Evolutionary conservation across 1,139 yeast species (phyloP).

Genomic region (Scheffersomyces titani): DNA sequence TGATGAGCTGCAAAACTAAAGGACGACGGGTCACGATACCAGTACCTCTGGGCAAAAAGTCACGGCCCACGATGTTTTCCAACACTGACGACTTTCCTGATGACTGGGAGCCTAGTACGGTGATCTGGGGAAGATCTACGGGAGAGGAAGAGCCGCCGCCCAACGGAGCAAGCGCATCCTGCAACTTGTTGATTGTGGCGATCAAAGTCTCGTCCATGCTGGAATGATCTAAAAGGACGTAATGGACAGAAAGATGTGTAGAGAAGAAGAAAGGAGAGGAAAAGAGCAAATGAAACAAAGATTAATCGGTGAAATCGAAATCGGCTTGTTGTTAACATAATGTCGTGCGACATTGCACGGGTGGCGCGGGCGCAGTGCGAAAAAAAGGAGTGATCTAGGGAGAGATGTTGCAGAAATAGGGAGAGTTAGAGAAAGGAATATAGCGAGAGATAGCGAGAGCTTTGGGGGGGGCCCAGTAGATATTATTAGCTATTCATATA

Average conservation of each 20-base stretch:
- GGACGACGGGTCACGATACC: conserved; percentile 97
- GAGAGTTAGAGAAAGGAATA: neutral
- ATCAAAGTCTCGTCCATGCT: conserved; percentile 88
- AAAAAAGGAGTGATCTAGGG: neutral
- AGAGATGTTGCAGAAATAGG: neutral
- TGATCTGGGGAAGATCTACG: conserved; percentile 91
- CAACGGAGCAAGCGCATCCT: conserved; percentile 91
- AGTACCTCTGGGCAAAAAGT: conserved; percentile 92
- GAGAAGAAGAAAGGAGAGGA: neutral
- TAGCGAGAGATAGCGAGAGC: neutral
- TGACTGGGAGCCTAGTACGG: conserved; percentile 95
- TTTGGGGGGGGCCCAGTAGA: neutral
- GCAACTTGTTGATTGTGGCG: conserved; percentile 87
- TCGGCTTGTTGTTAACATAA: neutral
- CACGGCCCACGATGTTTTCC: conserved; percentile 93
- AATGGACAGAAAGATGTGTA: neutral
- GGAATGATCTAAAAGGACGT: neutral
- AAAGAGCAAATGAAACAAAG: neutral
- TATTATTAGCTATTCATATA: neutral
- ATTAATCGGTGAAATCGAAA: neutral
- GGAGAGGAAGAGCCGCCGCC: conserved; percentile 86
- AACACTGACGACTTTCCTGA: conserved; percentile 92
- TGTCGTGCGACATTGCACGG: neutral
- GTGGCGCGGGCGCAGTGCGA: neutral
- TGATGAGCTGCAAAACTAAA: conserved; percentile 76